Percentiles rank a stretch among this genome's conserved stretches.
phyloP scores from a whole-genome alignment of 495 filamentous ascomycete species.

The Neurospora discreta region DNA sequence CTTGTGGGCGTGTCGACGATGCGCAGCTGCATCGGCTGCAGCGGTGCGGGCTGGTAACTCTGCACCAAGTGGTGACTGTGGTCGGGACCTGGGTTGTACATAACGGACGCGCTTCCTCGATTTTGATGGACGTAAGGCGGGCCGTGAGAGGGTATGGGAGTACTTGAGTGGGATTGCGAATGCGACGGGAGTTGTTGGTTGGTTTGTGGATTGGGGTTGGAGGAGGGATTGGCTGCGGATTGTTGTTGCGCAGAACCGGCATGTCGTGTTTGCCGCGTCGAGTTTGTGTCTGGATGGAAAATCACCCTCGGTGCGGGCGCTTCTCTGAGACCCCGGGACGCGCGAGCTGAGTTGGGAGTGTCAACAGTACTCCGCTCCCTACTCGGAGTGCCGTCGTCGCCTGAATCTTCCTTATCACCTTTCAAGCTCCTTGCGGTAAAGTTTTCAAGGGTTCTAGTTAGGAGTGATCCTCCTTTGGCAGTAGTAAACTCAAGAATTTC shows the following conservation, averaged over 20 bases:
- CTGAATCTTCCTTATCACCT: conserved; percentile 39
- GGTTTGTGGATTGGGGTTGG: conserved; percentile 20
- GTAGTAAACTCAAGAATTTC: conserved; percentile 69
- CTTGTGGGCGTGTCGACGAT: conserved; percentile 59
- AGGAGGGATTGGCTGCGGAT: conserved; percentile 18
- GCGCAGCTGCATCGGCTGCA: conserved; percentile 48
- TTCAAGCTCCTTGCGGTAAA: conserved; percentile 36
- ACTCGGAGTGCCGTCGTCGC: conserved; percentile 52
- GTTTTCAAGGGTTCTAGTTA: conserved; percentile 69
- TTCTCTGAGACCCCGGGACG: conserved; percentile 61
- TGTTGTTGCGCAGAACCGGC: conserved; percentile 34
- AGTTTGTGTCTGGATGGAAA: conserved; percentile 66
- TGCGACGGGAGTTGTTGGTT: conserved; percentile 12
- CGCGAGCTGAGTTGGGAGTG: conserved; percentile 44
- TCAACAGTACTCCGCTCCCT: conserved; percentile 51
- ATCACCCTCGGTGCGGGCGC: conserved; percentile 66
- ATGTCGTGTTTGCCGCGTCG: conserved; percentile 48
- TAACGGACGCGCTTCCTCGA: conserved; percentile 27
- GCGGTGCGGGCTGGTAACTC: conserved; percentile 47
- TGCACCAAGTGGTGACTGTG: conserved; percentile 39
- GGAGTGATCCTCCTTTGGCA: conserved; percentile 61
- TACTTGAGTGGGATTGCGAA: conserved; percentile 10
- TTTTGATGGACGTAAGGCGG: conserved; percentile 17
- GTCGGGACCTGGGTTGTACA: conserved; percentile 27
- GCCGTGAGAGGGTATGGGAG: conserved; percentile 5